Base-by-base conservation (phyloP, 768 basidiomycete genomes). In the Pilatotrama ljubarskyi region DNA sequence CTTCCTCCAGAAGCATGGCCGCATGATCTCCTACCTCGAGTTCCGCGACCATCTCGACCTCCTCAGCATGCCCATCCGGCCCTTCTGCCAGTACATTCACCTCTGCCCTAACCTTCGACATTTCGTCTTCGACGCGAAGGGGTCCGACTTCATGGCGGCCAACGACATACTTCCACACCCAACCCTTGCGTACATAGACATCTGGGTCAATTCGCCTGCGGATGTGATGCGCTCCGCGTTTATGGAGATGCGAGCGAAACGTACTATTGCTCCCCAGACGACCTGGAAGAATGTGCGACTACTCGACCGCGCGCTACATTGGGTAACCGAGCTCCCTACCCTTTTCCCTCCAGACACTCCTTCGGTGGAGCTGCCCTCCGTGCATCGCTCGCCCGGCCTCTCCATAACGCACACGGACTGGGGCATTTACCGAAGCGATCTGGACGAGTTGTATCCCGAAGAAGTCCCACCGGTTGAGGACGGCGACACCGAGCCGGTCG, bases 31-130 rank as follows among this genome's bases (percentile, higher is more conserved):
- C 2, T 55, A 47, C 54, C 54, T 55, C 32, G 54, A 55, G 43
- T 55, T 55, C 46, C 46, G 54, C 22, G 54, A 55, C 32, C 46
- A 55, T 17, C 29, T 55, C n/a, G 54, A 55, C 24, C 46, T 55
- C 29, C 25, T 2, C 41, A 43, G 3, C 17, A 15, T 4, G 11
- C 52, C 25, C 52, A 17, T 32, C 41, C 17, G 29, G 3, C 52
- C 52, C 4, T 43, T 43, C 41, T 14, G 17, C 43, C 43, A 46
- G 32, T 13, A 22, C 32, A 22, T 46, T 9, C 44, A 55, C 43
- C 46, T 55, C 29, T 55, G 54, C 20, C 54, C 54, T 7, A 18
- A 3, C 8, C 43, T 55, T 10, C 54, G 46, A 2, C 54, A 55
- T 22, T 35, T 55, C 43, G 54, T 55, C 35, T 37, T 55, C 24